These are phyloP conservation scores for Hypoxylon rickii DNA, from an alignment of 495 filamentous ascomycete genomes.

Conservation along the genomic window DNA sequence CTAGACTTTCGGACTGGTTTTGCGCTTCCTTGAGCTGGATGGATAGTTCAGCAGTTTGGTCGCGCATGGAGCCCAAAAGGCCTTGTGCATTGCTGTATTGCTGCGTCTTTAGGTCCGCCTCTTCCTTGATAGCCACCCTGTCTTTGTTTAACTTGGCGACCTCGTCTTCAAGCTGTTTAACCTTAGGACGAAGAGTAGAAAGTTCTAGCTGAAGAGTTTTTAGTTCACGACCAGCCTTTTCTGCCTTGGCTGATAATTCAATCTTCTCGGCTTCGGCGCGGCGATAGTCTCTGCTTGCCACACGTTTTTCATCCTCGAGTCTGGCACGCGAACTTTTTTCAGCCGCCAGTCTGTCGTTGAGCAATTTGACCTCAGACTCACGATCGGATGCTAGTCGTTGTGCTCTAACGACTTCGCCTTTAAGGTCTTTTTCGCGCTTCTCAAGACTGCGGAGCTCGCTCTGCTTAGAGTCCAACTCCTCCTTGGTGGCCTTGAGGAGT, in stretches of 20 bases:
- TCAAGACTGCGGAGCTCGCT: slow-evolving; percentile 75
- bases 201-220: slow-evolving; percentile 71
- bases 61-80: slow-evolving; percentile 86
- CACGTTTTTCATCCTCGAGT: slow-evolving; percentile 74
- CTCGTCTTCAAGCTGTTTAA: slow-evolving; percentile 75
- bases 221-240: slow-evolving; percentile 70
- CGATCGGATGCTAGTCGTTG: slow-evolving; percentile 71
- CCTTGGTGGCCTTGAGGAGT: slow-evolving; percentile 69
- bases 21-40: slow-evolving; percentile 91
- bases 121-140: slow-evolving; percentile 70
- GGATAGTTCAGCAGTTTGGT: slow-evolving; percentile 85
- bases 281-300: slow-evolving; percentile 73
- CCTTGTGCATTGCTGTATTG: slow-evolving; percentile 85
- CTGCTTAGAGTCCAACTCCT: slow-evolving; percentile 70
- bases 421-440: slow-evolving; percentile 77
- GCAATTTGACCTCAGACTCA: slow-evolving; percentile 72
- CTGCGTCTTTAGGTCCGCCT: slow-evolving; percentile 80
- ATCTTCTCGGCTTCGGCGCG: slow-evolving; percentile 76
- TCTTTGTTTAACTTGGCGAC: slow-evolving; percentile 66
- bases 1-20: slow-evolving; percentile 80
- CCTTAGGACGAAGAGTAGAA: slow-evolving; percentile 60
- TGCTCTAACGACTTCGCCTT: slow-evolving; percentile 68
- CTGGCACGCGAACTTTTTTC: slow-evolving; percentile 72
- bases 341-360: slow-evolving; percentile 75
- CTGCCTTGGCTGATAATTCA: slow-evolving; percentile 70